Evolutionary conservation across 768 basidiomycete species (phyloP).

Genomic region (Flagelloscypha sp.): DNA sequence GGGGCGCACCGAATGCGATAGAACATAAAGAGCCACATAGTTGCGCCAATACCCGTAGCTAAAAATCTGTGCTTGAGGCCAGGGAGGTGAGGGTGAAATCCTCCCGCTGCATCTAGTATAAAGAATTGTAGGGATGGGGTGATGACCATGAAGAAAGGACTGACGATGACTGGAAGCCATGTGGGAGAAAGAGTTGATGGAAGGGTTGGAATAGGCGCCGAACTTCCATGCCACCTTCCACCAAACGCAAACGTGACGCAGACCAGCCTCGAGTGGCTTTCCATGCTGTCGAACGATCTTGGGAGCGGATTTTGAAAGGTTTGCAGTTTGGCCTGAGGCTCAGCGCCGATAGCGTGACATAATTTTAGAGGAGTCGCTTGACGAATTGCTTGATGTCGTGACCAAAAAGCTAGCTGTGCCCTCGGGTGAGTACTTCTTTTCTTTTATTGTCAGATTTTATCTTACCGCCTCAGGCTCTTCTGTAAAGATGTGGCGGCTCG

Average conservation of each 20-base stretch:
- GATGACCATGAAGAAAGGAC: constrained; percentile 8
- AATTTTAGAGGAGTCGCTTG: constrained; percentile 49
- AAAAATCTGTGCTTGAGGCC: constrained; percentile 69
- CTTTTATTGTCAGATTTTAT: too few species aligned
- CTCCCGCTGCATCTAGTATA: constrained; percentile 39
- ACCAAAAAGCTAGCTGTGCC: constrained; percentile 52
- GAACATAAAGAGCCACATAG: constrained; percentile 99
- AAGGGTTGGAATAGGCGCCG: constrained; percentile 11
- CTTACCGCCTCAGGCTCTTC: too few species aligned
- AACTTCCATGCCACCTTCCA: constrained; percentile 7
- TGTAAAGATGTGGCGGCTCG: constrained; percentile 42
- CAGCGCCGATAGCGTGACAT: constrained; percentile 1
- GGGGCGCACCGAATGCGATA: constrained; percentile 78
- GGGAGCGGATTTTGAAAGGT: constrained; percentile 52
- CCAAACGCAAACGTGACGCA: constrained; percentile 35
- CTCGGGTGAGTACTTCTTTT: constrained; percentile 23
- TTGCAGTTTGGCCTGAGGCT: constrained; percentile 9
- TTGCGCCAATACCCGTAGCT: constrained; percentile 79
- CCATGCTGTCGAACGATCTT: constrained; percentile 32
- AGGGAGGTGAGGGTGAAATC: constrained; percentile 86
- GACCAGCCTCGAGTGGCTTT: constrained; percentile 37
- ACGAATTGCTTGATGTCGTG: constrained; percentile 48
- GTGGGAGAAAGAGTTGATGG: constrained; percentile 5
- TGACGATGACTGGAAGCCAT: constrained; percentile 13
- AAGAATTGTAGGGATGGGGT: constrained; percentile 1